Evolutionary conservation across 208 protist genomes (phyloP).

Genomic region (Endotrypanum monterogeii): DNA sequence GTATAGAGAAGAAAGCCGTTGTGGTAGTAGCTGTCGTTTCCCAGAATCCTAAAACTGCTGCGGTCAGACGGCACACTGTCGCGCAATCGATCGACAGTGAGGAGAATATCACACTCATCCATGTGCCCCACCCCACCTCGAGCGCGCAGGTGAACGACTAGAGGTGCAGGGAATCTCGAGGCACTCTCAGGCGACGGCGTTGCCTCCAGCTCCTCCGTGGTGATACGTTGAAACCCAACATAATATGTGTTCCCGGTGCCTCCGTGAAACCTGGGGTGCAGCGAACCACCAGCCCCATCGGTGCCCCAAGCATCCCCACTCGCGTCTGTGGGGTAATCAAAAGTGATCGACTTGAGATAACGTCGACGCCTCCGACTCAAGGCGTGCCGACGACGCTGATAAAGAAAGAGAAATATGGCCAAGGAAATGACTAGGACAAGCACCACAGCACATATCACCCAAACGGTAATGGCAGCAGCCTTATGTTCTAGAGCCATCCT

Average conservation of each 20-base stretch:
- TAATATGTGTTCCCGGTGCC: conserved; percentile 2
- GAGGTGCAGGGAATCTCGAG: conserved; percentile 18
- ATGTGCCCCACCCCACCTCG: conserved; percentile 18
- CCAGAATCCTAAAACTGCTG: conserved; percentile 34
- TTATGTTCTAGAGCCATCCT: conserved; percentile 43
- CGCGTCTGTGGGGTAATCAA: background rate
- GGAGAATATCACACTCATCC: conserved; percentile 48
- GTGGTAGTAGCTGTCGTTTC: conserved; percentile 54
- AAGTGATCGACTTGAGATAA: conserved; percentile 1
- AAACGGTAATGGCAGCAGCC: conserved; percentile 54
- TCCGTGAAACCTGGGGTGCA: background rate
- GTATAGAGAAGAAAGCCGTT: conserved; percentile 65
- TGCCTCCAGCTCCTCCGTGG: conserved; percentile 23
- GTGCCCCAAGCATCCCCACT: conserved; percentile 2
- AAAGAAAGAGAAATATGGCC: conserved; percentile 31
- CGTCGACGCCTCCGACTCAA: conserved; percentile 9
- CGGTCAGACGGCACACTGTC: conserved; percentile 14
- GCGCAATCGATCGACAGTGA: conserved; percentile 39
- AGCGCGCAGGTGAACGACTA: conserved; percentile 31
- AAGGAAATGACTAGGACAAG: conserved; percentile 49
- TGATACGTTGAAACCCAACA: conserved; percentile 21
- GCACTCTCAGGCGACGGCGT: conserved; percentile 12
- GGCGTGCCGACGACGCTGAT: conserved; percentile 15
- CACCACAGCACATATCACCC: conserved; percentile 52
- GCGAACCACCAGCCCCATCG: background rate